Base-by-base conservation (phyloP, 176 grass and related monocot species). In the Thinopyrum elongatum region DNA sequence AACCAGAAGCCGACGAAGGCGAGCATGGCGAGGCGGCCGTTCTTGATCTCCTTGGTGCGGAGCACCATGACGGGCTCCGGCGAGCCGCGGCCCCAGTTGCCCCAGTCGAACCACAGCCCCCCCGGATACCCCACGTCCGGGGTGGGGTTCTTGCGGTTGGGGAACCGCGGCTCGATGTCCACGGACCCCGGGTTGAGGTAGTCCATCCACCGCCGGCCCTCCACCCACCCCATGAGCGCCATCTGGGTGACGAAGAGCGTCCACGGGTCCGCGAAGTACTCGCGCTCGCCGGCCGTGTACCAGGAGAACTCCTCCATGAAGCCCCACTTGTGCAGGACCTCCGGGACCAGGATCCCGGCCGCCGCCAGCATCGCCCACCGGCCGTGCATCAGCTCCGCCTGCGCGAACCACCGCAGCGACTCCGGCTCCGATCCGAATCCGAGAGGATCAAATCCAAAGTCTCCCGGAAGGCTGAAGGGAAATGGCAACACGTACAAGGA, bases 1-100 rank as follows among this genome's bases (percentile, higher is more conserved):
- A 98, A 95, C 84, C 90, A 90, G 73, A 98, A 95, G 1, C 96
- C 93, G 39, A 95, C 33, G 90, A 98, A 98, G 44, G 95, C 95
- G 49, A 98, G 90, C 93, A 98, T 95, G 46, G 95, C 95, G 38
- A 98, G 82, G 34, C 95, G 87, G 10, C 93, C 95, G 90, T 98
- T 98, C 87, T 98, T 98, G 38, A 98, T 98, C 85, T 98, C 95
- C 91, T 95, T 98, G 66, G 95, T 98, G 76, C 95, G 90, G 47
- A 98, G 83, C 88, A 92, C 91, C 95, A 98, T 98, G 74, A 95
- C 95, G 31, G 95, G 95, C 65, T 95, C 91, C 35, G 95, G 95
- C 22, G 95, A 95, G 0, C 95, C 95, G 4, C 95, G 83, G 25
- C 95, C 95, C 95, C 93, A 98, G 87, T 92, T 94, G 83, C 81